These are phyloP conservation scores for Blastobotrys robertii DNA, from an alignment of 805 yeast species.

Conservation along the genomic window DNA sequence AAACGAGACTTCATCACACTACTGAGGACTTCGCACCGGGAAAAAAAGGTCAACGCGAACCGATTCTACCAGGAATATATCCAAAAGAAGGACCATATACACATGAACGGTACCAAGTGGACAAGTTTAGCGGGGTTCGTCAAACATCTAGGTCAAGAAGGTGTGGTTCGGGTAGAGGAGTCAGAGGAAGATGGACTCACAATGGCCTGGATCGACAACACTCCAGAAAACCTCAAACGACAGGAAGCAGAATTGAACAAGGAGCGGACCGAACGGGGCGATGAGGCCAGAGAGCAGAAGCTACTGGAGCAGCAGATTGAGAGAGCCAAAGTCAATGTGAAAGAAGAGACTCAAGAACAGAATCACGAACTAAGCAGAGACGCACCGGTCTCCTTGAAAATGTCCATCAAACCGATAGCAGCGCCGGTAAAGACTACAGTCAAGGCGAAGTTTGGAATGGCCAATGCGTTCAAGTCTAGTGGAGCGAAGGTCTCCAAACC, in stretches of 20 bases:
- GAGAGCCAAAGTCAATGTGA: conserved; percentile 26
- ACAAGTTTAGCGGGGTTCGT: conserved; percentile 58
- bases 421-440: neutral
- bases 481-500: conserved; percentile 4
- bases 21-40: conserved; percentile 65
- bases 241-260: conserved; percentile 32
- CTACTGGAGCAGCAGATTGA: conserved; percentile 46
- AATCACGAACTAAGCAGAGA: neutral
- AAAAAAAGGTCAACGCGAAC: conserved; percentile 69
- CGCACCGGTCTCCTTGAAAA: neutral
- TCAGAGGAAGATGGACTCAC: conserved; percentile 32
- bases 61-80: conserved; percentile 86
- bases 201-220: conserved; percentile 46
- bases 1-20: conserved; percentile 52
- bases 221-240: conserved; percentile 38
- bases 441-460: neutral
- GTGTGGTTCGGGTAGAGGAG: conserved; percentile 42
- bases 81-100: conserved; percentile 71
- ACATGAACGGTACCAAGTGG: conserved; percentile 86
- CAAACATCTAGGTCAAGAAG: conserved; percentile 45
- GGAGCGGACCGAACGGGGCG: conserved; percentile 31
- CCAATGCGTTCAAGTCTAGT: neutral
- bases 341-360: conserved; percentile 1
- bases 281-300: conserved; percentile 36
- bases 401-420: neutral